Base-by-base conservation (phyloP, 768 basidiomycete species). In the Suillus placidus region DNA sequence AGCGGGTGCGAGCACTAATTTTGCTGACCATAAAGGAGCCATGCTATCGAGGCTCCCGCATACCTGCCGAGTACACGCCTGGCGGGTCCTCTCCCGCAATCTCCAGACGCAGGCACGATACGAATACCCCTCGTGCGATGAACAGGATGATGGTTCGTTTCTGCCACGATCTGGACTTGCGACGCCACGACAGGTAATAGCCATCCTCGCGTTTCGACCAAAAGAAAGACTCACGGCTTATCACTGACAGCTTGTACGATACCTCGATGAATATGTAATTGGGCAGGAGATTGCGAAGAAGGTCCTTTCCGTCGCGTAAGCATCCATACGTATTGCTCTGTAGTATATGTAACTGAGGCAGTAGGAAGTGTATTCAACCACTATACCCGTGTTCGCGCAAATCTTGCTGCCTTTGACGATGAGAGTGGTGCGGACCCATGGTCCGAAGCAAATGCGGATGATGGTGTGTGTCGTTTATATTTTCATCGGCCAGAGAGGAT, bases 221-320 rank as follows among this genome's bases (percentile, higher is more conserved):
- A 18, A 20, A 43, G 8, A 32, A 12, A 38, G 13, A 62, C 67
- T 76, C 55, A 74, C 51, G 23, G 34, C 34, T 43, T 35, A 9
- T 64, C 26, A 42, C 45, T 43, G 30, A 38, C 47, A 96, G 93
- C 85, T 97, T 52, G 89, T 88, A 8, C 85, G 90, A 73, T 95
- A 94, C 76, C 85, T 97, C 45, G 89, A 94, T 70, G 88, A 94
- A 73, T 97, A 90, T 72, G 88, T 99, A 43, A 85, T 99, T 20
- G 96, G 96, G 1, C 96, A 99, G 75, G 91, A 93, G 69, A 85
- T 84, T 66, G 95, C 96, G 3, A 99, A 99, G 86, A 94, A 95
- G 74, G 90, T 93, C 30, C 85, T 98, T 38, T 92, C 94, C 43
- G 96, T 98, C 56, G 96, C 95, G 94, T 95, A 78, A 75, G 94